Base-by-base conservation (phyloP, 192 early-diverging fungal genomes). In the Gonapodya prolifera region DNA sequence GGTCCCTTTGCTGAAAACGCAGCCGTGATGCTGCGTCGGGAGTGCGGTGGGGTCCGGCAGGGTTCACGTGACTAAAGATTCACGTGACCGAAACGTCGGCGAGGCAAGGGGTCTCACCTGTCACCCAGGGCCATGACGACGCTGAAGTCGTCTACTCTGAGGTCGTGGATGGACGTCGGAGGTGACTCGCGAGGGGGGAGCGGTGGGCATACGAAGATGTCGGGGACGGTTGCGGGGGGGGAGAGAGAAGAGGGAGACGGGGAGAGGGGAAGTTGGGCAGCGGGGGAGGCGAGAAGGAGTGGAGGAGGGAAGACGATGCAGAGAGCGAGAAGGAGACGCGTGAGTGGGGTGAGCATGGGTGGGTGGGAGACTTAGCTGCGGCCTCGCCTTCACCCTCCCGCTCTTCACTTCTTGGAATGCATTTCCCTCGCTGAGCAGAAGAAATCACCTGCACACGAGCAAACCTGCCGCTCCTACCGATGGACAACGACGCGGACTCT, bases 111-210 rank as follows among this genome's bases (percentile, higher is more conserved):
- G 1, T 34, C 77, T 77, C 2, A 78, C 78, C 83, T 87, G 73
- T 89, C 88, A 18, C 88, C 88, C 30, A 89, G 79, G 16, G 85
- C 86, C 30, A 80, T 85, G 34, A 88, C 75, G n/a, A 87, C 80
- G 35, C 80, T 83, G 75, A 89, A 85, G 79, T 89, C 87, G 45
- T 89, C 88, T 36, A 82, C 73, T 45, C 88, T 79, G 35, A 87
- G 80, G 76, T 89, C 88, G 69, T 84, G 81, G 28, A 89, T 80
- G 70, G 69, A 78, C 34, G 76, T 80, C n/a, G 85, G 77, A 2
- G 70, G 75, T 34, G 77, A 34, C 2, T n/a, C 28, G 8, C 87
- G 81, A 1, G 83, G 81, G 16, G 83, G 35, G 30, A 89, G 76
- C 29, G 83, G 35, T 28, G 86, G 84, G 69, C 88, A 89, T 2